Conservation (phyloP, 768 basidiomycete species). For the Tylopilus vinaceipallidus region DNA sequence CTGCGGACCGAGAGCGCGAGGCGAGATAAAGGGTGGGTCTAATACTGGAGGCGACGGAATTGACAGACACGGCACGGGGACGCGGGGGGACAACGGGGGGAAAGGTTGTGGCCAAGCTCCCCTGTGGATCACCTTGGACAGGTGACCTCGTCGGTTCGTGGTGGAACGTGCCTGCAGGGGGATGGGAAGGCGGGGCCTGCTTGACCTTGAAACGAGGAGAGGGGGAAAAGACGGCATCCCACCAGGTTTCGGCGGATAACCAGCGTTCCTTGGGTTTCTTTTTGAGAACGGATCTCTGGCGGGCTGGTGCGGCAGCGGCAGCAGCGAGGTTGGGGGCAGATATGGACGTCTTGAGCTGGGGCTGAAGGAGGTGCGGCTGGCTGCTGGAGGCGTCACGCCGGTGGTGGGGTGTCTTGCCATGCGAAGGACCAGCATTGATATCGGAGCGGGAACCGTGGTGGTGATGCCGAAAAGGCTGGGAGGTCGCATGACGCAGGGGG, state of each 20-base stretch:
- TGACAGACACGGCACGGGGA: conserved; percentile 22
- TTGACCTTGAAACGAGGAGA: conserved; percentile 66
- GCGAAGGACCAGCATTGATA: not conserved
- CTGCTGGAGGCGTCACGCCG: conserved; percentile 1
- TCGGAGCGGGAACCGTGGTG: conserved; percentile 2
- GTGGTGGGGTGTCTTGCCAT: conserved; percentile 2
- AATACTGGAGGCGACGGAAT: not conserved
- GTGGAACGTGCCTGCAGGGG: conserved; percentile 30
- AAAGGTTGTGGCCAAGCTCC: conserved; percentile 3
- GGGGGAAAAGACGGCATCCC: conserved; percentile 75
- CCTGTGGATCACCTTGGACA: conserved; percentile 17
- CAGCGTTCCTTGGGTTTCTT: conserved; percentile 53
- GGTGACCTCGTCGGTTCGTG: conserved; percentile 54
- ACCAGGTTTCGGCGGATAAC: conserved; percentile 78
- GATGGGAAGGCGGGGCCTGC: conserved; percentile 24
- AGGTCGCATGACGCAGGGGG: conserved; percentile 21
- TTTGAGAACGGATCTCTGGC: conserved; percentile 14
- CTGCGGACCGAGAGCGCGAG: conserved; percentile 22
- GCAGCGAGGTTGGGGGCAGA: conserved; percentile 66
- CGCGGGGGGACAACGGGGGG: conserved; percentile 13
- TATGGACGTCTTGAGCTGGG: conserved; percentile 48
- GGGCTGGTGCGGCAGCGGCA: conserved; percentile 3
- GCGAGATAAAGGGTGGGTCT: conserved; percentile 1
- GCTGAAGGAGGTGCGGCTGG: not conserved
- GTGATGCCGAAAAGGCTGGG: conserved; percentile 24